Conservation (phyloP, 148 eudicot species). For the Vaccinium macrocarpon region DNA sequence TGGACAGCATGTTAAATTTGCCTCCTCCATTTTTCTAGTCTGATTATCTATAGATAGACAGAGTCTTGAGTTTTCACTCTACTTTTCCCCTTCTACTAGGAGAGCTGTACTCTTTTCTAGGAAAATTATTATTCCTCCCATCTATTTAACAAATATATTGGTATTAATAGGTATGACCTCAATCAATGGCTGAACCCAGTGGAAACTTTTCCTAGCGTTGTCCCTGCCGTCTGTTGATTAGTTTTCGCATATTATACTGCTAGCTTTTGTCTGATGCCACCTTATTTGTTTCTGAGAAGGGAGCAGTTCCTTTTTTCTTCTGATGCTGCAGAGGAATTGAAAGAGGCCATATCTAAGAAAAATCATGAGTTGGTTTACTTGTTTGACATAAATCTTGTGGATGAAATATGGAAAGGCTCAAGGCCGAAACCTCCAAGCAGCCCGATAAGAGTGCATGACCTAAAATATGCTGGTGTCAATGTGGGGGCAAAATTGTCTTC, state of each 20-base stretch:
- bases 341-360: conserved; percentile 63
- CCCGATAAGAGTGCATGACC: conserved; percentile 71
- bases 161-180: no score
- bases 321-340: conserved; percentile 88
- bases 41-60: no score
- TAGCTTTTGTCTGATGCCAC: conserved; percentile 41
- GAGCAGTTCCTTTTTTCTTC: conserved; percentile 95
- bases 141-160: no score
- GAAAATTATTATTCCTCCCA: no score
- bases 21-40: no score
- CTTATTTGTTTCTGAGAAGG: conserved; percentile 73
- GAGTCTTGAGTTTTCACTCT: no score
- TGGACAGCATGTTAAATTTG: no score
- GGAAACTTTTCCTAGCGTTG: no score
- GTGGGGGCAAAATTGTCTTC: conserved; percentile 67
- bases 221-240: neutral
- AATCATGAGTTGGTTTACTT: conserved; percentile 83
- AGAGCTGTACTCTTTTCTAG: no score
- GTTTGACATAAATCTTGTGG: conserved; percentile 74
- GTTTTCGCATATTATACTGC: neutral
- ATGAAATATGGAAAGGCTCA: conserved; percentile 78
- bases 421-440: conserved; percentile 78
- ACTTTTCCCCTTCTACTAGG: no score
- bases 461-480: conserved; percentile 88
- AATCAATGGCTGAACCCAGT: no score